Evolutionary conservation across 2,329 filamentous ascomycete species (phyloP), one percentile per base, ranked within the genome.

Genomic region (Trichoderma citrinoviride): DNA sequence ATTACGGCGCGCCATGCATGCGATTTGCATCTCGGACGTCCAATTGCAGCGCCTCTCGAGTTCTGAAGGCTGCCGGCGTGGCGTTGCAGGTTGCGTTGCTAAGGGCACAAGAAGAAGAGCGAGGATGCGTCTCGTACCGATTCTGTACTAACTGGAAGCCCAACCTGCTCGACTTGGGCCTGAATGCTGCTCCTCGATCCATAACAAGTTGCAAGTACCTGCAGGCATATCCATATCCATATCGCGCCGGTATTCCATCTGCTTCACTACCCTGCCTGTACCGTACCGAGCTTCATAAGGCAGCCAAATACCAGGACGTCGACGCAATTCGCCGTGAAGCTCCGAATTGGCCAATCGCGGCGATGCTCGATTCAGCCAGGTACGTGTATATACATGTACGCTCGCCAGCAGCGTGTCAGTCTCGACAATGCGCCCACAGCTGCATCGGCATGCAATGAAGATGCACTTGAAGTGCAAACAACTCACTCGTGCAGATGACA

Each of bases 401-500:
- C 43, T 37, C 33, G 40, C 19, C 7, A 40, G 14, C 52, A 25
- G 52, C 12, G 52, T 54, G 29, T 54, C 52, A 41, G 44, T 37
- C 33, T 41, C n/a, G 57, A 25, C 57, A 40, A 52, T 50, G 44
- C 57, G 33, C 12, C 33, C 33, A 14, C 10, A 14, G 33, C 33
- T 37, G 33, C 33, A 37, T 61, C 46, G 52, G 33, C 57, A 61
- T 61, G 57, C 57, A 43, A 27, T 12, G 23, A 61, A 61, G 44
- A 43, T 23, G 56, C 56, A 49, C 56, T 60, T 52, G 25, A 52
- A 29, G 21, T 25, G 56, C 44, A 60, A 60, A 62, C 60, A 62
- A 62, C 60, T 62, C 60, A 62, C 53, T 41, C 60, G 21, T 62
- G 60, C 60, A 62, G 60, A 62, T 62, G 60, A 53, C 47, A 54